phyloP scores from a whole-genome alignment of 176 grass and related monocot species.

The Panicum miliaceum region DNA sequence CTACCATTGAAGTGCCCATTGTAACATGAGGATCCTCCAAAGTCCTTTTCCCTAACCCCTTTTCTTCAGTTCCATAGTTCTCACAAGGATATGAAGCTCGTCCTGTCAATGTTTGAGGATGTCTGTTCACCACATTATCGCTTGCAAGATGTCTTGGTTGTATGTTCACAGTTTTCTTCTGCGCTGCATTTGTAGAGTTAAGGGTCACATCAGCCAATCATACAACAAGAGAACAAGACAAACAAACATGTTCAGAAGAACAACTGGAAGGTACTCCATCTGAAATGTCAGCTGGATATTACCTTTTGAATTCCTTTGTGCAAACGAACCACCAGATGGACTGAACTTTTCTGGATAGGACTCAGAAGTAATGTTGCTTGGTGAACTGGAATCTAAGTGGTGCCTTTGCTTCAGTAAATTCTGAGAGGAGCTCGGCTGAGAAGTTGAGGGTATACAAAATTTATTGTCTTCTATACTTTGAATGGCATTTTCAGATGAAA shows the following conservation, averaged over 20 bases:
- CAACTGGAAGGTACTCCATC: conserved; percentile 30
- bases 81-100: conserved; percentile 55
- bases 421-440: conserved; percentile 48
- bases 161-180: conserved; percentile 49
- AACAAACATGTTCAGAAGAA: conserved; percentile 31
- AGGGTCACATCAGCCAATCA: conserved; percentile 30
- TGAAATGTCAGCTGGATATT: conserved; percentile 27
- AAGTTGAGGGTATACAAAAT: conserved; percentile 47
- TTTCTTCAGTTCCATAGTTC: conserved; percentile 48
- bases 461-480: conserved; percentile 57
- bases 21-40: conserved; percentile 40
- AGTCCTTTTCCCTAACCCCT: conserved; percentile 42
- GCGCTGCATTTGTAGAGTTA: conserved; percentile 35
- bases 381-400: conserved; percentile 60
- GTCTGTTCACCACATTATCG: conserved; percentile 27
- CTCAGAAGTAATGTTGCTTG: conserved; percentile 72
- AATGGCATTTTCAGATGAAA: conserved; percentile 51
- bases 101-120: conserved; percentile 49
- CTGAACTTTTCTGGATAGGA: conserved; percentile 57
- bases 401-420: conserved; percentile 53
- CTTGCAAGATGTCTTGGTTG: conserved; percentile 31
- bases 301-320: conserved; percentile 53
- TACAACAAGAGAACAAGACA: not conserved
- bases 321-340: conserved; percentile 49
- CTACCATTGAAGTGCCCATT: conserved; percentile 54